Evolutionary conservation across 768 basidiomycete genomes (phyloP).

Genomic region (Mycena indigotica): DNA sequence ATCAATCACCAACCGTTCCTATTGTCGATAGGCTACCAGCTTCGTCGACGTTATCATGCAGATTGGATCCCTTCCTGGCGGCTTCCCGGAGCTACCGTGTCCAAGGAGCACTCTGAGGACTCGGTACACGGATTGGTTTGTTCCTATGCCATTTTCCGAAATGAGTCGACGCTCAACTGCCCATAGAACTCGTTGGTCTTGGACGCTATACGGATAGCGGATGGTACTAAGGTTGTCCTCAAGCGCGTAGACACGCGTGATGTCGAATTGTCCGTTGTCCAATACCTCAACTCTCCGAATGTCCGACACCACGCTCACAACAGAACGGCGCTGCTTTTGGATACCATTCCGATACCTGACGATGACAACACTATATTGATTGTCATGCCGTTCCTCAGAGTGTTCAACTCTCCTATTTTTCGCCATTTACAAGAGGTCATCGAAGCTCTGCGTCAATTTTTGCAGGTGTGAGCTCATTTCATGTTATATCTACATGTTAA

Average conservation of each 20-base stretch:
- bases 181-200: neutral
- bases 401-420: neutral
- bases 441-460: neutral
- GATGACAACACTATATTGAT: neutral
- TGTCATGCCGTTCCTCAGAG: conserved; percentile 8
- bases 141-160: neutral
- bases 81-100: too few relatives aligned
- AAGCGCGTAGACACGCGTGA: neutral
- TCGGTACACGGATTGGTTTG: neutral
- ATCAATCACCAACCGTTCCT: conserved; percentile 4
- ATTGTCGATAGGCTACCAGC: neutral
- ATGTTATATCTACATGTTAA: neutral
- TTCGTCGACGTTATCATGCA: conserved; percentile 3
- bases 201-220: conserved; percentile 1
- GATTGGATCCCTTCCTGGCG: conserved; percentile 8
- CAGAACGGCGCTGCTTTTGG: neutral
- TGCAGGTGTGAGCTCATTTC: neutral
- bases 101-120: too few relatives aligned
- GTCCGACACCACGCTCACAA: neutral
- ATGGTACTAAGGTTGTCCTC: conserved; percentile 6
- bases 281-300: neutral
- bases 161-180: neutral
- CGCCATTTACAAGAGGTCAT: neutral
- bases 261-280: neutral
- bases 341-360: neutral